Evolutionary conservation across 192 early-diverging fungal genomes (phyloP).

Genomic region (Podila epicladia): DNA sequence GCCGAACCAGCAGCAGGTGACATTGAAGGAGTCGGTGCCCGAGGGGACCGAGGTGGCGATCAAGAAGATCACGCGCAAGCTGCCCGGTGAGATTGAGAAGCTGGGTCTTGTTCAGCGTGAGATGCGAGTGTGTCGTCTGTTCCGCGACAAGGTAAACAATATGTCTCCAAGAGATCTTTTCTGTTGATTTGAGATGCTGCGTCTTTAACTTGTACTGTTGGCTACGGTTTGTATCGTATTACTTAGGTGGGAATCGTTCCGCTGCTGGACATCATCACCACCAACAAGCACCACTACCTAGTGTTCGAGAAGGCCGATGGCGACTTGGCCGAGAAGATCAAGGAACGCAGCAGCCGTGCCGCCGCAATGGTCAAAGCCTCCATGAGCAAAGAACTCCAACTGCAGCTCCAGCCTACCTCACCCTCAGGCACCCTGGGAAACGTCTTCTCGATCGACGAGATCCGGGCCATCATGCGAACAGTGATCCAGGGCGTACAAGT

Average conservation of each 20-base stretch:
- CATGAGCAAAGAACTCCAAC: neutral
- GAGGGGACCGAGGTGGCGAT: conserved; percentile 22
- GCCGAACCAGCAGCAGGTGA: too few species aligned
- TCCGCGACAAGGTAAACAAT: conserved; percentile 9
- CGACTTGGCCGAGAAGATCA: conserved; percentile 40
- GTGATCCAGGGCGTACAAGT: conserved; percentile 23
- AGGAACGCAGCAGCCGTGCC: conserved; percentile 2
- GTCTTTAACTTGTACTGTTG: too few species aligned
- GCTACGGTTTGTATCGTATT: too few species aligned
- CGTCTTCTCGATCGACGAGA: conserved; percentile 34
- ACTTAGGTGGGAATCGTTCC: conserved; percentile 7
- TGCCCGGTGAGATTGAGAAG: conserved; percentile 43
- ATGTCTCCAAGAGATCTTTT: too few species aligned
- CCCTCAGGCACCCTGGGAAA: conserved; percentile 19
- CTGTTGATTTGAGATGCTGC: neutral
- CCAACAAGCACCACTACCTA: conserved; percentile 45
- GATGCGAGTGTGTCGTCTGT: conserved; percentile 33
- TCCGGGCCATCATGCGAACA: conserved; percentile 30
- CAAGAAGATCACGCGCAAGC: conserved; percentile 41
- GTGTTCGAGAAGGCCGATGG: conserved; percentile 40
- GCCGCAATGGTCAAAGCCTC: neutral
- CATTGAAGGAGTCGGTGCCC: too few species aligned
- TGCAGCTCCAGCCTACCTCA: conserved; percentile 9
- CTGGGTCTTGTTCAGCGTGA: conserved; percentile 40
- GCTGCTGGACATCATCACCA: conserved; percentile 41